phyloP scores from a whole-genome alignment of 169 alveolate genomes.

The Plasmodium vinckei region DNA sequence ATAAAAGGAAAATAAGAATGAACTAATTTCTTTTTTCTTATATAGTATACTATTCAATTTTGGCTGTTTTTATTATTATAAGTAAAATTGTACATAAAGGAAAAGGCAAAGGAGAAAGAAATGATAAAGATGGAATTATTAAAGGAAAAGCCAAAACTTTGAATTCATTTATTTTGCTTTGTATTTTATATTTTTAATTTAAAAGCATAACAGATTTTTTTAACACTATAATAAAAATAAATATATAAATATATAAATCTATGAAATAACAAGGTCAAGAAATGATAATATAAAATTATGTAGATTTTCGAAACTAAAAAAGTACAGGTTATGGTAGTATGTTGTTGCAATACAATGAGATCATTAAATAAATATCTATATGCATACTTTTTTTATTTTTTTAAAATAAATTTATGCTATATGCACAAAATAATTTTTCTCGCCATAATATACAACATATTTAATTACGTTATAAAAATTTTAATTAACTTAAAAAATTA shows the following conservation, averaged over 20 bases:
- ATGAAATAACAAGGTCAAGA: background rate
- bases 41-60: background rate
- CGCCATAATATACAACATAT: background rate
- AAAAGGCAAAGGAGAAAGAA: background rate
- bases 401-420: background rate
- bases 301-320: slow-evolving; percentile 5
- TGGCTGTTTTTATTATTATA: background rate
- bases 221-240: too few relatives aligned
- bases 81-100: background rate
- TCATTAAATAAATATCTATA: background rate
- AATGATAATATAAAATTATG: slow-evolving; percentile 8
- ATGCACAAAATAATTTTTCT: background rate
- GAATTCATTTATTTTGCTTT: too few relatives aligned
- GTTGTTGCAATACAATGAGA: slow-evolving; percentile 29
- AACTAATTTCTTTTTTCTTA: too few relatives aligned
- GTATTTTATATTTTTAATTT: too few relatives aligned
- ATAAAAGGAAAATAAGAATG: too few relatives aligned
- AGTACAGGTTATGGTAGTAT: slow-evolving; percentile 13
- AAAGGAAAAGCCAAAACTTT: too few relatives aligned
- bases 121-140: background rate
- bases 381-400: background rate
- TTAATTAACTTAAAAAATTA: background rate
- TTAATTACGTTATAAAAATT: background rate
- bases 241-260: too few relatives aligned
- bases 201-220: too few relatives aligned